Base-by-base conservation (phyloP, 768 basidiomycete genomes). In the Udeniomyces megalosporus region DNA sequence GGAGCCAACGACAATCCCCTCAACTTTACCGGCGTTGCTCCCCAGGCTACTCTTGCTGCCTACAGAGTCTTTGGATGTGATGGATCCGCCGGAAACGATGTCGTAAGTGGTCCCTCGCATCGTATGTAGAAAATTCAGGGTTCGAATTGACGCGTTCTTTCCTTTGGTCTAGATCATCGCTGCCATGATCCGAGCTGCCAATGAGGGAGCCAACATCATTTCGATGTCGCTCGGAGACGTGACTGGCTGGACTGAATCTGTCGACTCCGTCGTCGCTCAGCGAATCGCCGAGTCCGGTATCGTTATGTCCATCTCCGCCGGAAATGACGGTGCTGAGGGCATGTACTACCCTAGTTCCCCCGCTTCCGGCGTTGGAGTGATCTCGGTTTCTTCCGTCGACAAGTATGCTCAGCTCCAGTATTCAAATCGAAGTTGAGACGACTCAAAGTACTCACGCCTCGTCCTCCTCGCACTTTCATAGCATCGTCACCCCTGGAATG, bases 171-270 rank as follows among this genome's bases (percentile, higher is more conserved):
- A 44, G 42, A 68, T 73, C 47, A 74, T 52, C 77, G 81, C 68
- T 77, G 83, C 71, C 71, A 82, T 83, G 67, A 46, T 59, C 26
- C 57, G 58, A 26, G 63, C 63, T 29, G 49, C 44, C 28, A n/a
- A 24, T 4, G 62, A 58, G 15, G 57, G 62, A 12, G 75, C 78
- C 64, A 80, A 85, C 69, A 78, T 87, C 60, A 74, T 86, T 64
- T 81, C 81, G 4, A 71, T 86, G 67, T 83, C 82, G 24, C 71
- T 86, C 3, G 84, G 84, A 35, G 68, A 80, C 15, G 66, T 77
- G 3, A 77, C 79, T 65, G 83, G 83, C 4, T 86, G 84, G 84
- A 81, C 82, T 1, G 80, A 81, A 68, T 75, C 76, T 26, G 72
- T 79, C 10, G 71, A 74, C 51, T 69, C 80, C 12, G 82, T 84